Evolutionary conservation across 176 grass and related monocot genomes (phyloP).

Genomic region (Oryza nivara): DNA sequence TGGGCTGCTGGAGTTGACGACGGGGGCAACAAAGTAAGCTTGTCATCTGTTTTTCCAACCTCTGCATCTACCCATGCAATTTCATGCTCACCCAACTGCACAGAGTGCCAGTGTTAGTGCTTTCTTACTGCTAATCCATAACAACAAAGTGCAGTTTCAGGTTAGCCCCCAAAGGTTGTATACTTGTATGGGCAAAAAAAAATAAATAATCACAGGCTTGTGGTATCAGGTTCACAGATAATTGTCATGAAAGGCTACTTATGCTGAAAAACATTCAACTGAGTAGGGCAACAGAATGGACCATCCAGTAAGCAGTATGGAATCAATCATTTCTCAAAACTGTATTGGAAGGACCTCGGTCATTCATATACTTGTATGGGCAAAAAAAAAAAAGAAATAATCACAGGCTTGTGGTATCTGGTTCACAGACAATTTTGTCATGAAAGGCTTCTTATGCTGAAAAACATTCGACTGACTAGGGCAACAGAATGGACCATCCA

Average conservation of each 20-base stretch:
- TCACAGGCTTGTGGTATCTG: background rate
- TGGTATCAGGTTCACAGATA: background rate
- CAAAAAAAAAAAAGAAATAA: background rate
- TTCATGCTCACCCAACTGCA: constrained; percentile 88
- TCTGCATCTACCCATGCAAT: constrained; percentile 85
- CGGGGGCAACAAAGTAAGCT: constrained; percentile 73
- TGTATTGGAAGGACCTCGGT: background rate
- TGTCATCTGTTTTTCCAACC: constrained; percentile 69
- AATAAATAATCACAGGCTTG: background rate
- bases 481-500: background rate
- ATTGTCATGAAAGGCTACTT: background rate
- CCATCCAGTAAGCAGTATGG: background rate
- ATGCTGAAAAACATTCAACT: background rate
- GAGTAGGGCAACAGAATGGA: background rate
- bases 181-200: constrained; percentile 1
- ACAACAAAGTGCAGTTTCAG: background rate
- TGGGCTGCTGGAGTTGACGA: constrained; percentile 61
- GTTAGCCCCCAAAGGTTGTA: background rate
- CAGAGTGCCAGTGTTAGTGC: constrained; percentile 18
- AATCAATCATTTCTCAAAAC: background rate
- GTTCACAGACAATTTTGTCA: constrained; percentile 1
- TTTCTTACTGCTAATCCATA: constrained; percentile 14
- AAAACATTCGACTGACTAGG: constrained; percentile 1
- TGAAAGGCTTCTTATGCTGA: background rate
- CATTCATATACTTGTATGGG: background rate